A percentile compares a stretch with the other conserved stretches of the same genome.
Conservation (phyloP, 768 basidiomycete genomes). For the Hydnomerulius pinastri region DNA sequence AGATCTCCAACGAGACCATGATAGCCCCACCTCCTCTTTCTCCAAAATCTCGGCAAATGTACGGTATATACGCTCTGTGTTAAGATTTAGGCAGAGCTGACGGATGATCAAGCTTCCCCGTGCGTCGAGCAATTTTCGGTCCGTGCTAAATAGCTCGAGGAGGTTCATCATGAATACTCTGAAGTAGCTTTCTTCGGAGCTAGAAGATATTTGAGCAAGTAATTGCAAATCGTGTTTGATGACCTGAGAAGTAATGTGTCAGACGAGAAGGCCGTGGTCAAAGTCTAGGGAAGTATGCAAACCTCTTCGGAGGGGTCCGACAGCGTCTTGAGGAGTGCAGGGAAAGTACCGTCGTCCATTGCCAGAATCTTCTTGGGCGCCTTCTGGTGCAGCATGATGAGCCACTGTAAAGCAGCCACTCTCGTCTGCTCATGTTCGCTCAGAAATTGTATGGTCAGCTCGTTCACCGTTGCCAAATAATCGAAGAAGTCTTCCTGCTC, state of each 20-base stretch:
- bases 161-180: conserved; percentile 95
- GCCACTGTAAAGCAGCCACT: conserved; percentile 95
- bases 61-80: conserved; percentile 92
- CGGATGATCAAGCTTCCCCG: conserved; percentile 95
- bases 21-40: conserved; percentile 82
- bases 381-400: conserved; percentile 98
- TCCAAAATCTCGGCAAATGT: conserved; percentile 97
- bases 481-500: conserved; percentile 80
- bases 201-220: conserved; percentile 94
- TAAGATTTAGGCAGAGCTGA: conserved; percentile 90
- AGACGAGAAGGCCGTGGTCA: not conserved
- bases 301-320: conserved; percentile 97
- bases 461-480: conserved; percentile 90
- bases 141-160: conserved; percentile 92
- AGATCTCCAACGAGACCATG: not conserved
- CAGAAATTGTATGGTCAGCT: conserved; percentile 89
- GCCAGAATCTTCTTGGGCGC: conserved; percentile 97
- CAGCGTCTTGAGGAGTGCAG: conserved; percentile 90
- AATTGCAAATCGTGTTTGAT: conserved; percentile 96
- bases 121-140: conserved; percentile 84
- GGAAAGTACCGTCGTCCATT: conserved; percentile 97
- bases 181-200: conserved; percentile 94
- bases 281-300: conserved; percentile 8
- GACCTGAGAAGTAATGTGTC: conserved; percentile 51
- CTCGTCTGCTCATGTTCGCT: conserved; percentile 97